A percentile compares a stretch with the other conserved stretches of the same genome.
Conservation (phyloP, 495 filamentous ascomycete species). For the Sordaria brevicollis region DNA sequence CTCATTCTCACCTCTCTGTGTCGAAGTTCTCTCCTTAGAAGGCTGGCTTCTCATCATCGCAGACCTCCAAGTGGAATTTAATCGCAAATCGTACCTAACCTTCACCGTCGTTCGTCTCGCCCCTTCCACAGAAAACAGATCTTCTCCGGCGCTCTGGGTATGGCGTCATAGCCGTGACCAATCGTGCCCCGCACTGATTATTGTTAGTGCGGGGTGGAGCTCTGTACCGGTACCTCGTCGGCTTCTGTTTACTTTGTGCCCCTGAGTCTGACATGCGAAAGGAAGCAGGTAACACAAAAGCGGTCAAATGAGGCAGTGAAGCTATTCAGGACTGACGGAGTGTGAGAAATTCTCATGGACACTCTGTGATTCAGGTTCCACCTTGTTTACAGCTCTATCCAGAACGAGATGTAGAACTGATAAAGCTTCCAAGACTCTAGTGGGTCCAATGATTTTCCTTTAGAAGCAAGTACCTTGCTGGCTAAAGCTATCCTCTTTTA, state of each 20-base stretch:
- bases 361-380: background rate
- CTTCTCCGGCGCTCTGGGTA: background rate
- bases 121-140: background rate
- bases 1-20: background rate
- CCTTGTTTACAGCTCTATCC: background rate
- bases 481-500: background rate
- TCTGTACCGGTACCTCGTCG: background rate
- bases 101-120: background rate
- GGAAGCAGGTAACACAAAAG: background rate
- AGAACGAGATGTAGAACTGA: background rate
- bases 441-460: background rate
- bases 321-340: background rate
- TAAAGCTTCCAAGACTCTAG: background rate
- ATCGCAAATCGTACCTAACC: background rate
- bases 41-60: too few species aligned
- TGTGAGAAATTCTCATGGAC: background rate
- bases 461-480: background rate
- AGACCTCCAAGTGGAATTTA: too few species aligned
- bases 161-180: constrained; percentile 13
- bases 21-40: too few species aligned
- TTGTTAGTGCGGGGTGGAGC: constrained; percentile 4
- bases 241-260: background rate
- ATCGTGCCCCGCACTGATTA: constrained; percentile 9
- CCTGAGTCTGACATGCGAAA: background rate
- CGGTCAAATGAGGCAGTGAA: background rate